phyloP scores from a whole-genome alignment of 2,329 filamentous ascomycete genomes.

The Fusarium sp. region DNA sequence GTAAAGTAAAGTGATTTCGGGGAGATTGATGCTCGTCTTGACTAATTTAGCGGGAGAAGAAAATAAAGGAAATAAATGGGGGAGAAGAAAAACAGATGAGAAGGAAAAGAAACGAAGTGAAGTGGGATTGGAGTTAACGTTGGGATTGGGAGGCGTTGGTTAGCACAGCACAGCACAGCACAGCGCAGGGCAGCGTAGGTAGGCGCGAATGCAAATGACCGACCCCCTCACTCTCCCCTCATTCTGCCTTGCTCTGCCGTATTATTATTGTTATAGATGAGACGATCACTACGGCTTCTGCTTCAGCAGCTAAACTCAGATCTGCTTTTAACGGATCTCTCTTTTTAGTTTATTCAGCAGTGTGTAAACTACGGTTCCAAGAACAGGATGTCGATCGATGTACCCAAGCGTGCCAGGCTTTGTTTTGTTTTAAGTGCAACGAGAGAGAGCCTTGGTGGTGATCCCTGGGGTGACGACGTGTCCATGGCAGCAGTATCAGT shows the following conservation, averaged over 20 bases:
- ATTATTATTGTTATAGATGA: constrained; percentile 9
- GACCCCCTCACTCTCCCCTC: constrained; percentile 12
- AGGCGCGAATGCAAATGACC: constrained; percentile 3
- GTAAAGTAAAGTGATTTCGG: constrained; percentile 22
- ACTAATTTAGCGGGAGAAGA: constrained; percentile 5
- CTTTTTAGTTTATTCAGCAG: not conserved
- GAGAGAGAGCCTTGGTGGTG: constrained; percentile 6
- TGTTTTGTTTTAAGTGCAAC: constrained; percentile 34
- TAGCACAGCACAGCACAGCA: constrained; percentile 26
- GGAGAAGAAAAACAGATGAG: constrained; percentile 15
- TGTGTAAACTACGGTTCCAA: not conserved
- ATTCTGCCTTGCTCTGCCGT: constrained; percentile 3
- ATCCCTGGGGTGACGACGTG: constrained; percentile 24
- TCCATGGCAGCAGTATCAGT: constrained; percentile 7
- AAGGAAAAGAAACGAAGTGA: constrained; percentile 16
- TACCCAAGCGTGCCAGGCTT: not conserved
- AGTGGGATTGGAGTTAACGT: constrained; percentile 32
- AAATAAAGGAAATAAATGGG: constrained; percentile 10
- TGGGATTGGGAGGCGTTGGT: constrained; percentile 45
- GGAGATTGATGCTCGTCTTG: constrained; percentile 11
- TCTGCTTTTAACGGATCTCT: not conserved
- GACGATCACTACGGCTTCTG: not conserved
- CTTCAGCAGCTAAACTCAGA: not conserved
- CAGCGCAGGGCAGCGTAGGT: not conserved
- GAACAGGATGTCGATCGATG: not conserved